These are phyloP conservation scores for Cubamyces sp. DNA, from an alignment of 768 basidiomycete genomes.

Conservation along the genomic window DNA sequence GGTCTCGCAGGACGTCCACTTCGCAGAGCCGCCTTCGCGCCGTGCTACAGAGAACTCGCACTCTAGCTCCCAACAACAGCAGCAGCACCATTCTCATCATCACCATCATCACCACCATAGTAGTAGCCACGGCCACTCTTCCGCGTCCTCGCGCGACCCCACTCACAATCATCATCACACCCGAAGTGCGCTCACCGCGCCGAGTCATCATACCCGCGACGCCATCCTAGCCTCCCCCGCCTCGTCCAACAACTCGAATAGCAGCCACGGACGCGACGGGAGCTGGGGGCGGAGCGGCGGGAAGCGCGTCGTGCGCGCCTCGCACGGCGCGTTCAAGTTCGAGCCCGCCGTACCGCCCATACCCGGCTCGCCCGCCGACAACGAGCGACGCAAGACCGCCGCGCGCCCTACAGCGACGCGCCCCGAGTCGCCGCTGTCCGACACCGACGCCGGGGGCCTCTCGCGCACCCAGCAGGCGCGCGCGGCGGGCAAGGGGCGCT, in stretches of 20 bases:
- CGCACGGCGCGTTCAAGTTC: conserved; percentile 68
- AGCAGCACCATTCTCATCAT: background rate
- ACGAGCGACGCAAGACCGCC: conserved; percentile 23
- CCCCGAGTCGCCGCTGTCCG: conserved; percentile 10
- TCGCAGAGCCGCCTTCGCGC: conserved; percentile 18
- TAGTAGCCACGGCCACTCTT: conserved; percentile 1
- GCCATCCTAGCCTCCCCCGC: conserved; percentile 25
- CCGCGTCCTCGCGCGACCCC: conserved; percentile 3
- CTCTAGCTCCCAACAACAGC: conserved; percentile 12
- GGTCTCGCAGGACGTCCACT: conserved; percentile 8
- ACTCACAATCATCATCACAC: conserved; percentile 1
- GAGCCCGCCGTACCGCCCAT: conserved; percentile 65
- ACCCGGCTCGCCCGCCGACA: conserved; percentile 33
- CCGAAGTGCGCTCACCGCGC: conserved; percentile 6
- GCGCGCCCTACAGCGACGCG: background rate
- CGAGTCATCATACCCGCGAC: conserved; percentile 13
- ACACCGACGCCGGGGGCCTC: background rate
- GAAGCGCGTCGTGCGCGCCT: conserved; percentile 40
- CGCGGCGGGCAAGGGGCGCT: conserved; percentile 59
- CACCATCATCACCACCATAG: background rate
- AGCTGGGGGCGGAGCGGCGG: conserved; percentile 63
- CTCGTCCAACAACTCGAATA: conserved; percentile 28
- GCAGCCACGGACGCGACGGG: conserved; percentile 34
- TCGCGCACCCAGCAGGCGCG: conserved; percentile 26
- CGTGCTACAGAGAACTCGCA: conserved; percentile 26